Percentiles rank a stretch among this genome's conserved stretches.
Conservation (phyloP, 345 rosid genomes). For the Citrus medica region DNA sequence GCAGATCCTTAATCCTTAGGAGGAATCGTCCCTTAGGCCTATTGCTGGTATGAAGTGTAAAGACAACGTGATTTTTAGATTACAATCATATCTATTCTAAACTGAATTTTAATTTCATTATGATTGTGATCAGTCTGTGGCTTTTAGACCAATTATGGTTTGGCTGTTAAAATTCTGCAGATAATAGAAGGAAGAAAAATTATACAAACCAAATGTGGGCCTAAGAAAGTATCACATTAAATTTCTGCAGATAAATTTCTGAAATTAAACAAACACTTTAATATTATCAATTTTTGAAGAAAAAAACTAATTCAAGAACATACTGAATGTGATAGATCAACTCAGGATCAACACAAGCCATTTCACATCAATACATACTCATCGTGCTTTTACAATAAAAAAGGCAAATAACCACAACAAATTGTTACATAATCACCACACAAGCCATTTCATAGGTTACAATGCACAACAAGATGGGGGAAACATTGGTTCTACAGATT, state of each 20-base stretch:
- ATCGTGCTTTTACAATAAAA: neutral
- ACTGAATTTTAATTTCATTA: too few species aligned
- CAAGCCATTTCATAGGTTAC: neutral
- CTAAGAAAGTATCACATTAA: neutral
- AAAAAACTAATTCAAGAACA: neutral
- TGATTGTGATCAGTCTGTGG: too few species aligned
- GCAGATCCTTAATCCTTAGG: constrained; percentile 70
- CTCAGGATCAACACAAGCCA: neutral
- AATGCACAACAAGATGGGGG: neutral
- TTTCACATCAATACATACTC: neutral
- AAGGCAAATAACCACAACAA: neutral
- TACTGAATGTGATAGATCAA: neutral
- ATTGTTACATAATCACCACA: neutral
- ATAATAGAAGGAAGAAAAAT: too few species aligned
- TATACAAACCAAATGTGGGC: too few species aligned
- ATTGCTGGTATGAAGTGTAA: too few species aligned
- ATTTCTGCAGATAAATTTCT: neutral
- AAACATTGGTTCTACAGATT: neutral
- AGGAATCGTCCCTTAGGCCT: too few species aligned
- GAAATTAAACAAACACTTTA: neutral
- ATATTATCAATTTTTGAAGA: too few species aligned
- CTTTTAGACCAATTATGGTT: too few species aligned
- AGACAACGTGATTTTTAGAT: too few species aligned
- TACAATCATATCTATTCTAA: too few species aligned
- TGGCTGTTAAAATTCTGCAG: too few species aligned